phyloP scores from a whole-genome alignment of 768 basidiomycete species.

The Termitomyces bulborhizus region DNA sequence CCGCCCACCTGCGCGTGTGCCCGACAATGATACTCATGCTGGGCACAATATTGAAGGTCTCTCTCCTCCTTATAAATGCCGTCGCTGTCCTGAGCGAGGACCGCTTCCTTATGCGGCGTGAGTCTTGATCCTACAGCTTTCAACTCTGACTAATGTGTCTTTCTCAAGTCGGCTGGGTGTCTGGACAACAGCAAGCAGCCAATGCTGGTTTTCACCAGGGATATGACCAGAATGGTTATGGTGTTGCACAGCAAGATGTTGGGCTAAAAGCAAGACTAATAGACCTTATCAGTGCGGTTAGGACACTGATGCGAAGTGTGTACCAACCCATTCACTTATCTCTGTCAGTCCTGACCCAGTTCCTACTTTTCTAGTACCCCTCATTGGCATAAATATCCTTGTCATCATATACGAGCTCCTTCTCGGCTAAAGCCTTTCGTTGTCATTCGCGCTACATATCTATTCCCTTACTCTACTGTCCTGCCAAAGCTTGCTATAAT shows the following conservation, averaged over 20 bases:
- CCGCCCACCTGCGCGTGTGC: conserved; percentile 11
- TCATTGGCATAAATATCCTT: conserved; percentile 82
- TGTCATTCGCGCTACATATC: neutral
- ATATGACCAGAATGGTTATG: conserved; percentile 62
- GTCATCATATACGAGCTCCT: conserved; percentile 84
- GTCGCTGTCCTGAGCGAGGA: conserved; percentile 96
- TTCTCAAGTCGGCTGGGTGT: conserved; percentile 75
- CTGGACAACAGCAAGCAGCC: conserved; percentile 51
- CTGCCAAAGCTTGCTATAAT: conserved; percentile 7
- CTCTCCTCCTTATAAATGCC: conserved; percentile 86
- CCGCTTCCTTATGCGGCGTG: conserved; percentile 89
- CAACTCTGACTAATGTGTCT: conserved; percentile 13
- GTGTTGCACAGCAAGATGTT: conserved; percentile 48
- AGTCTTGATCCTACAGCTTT: conserved; percentile 22
- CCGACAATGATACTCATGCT: conserved; percentile 42
- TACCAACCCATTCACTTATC: conserved; percentile 16
- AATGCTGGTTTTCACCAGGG: conserved; percentile 57
- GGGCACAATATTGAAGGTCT: conserved; percentile 78
- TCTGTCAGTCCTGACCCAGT: conserved; percentile 8
- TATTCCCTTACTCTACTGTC: neutral
- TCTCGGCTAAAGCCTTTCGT: conserved; percentile 36
- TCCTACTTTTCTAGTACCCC: conserved; percentile 58
- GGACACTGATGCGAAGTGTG: conserved; percentile 97
- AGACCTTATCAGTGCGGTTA: conserved; percentile 89
- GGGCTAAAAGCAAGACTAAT: conserved; percentile 82